Evolutionary conservation across 768 basidiomycete genomes (phyloP), one percentile per base, ranked within the genome.

Genomic region (Antrodiella citrinella): DNA sequence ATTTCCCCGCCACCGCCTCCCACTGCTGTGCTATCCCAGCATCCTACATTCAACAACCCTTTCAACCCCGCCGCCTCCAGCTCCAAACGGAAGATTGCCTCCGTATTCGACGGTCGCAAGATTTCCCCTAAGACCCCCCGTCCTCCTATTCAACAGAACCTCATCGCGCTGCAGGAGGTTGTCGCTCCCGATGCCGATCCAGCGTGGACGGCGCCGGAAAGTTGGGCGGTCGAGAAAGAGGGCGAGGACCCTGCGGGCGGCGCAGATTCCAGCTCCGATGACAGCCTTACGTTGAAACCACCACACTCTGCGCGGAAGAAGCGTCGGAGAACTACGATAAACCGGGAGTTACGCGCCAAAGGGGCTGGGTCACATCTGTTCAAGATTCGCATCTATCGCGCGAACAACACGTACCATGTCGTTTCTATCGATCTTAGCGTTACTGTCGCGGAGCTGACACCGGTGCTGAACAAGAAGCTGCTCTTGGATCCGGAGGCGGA

Each of bases 351-450:
- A 7, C 7, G 15, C 7, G 44, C 13, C 45, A 52, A 9, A 43
- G 26, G 20, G 49, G 44, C 47, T 25, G 15, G 44, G 50, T 26
- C 22, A 30, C 38, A 53, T 46, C 49, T 49, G 48, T 84, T 80
- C 57, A 74, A 71, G 52, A 79, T 95, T 51, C 80, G 91, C 42
- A 83, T 96, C 51, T 87, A 91, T 61, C 77, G 84, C 15, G 76
- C 78, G 44, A 83, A 88, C 58, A 78, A 78, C 43, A 76, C 80
- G 7, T 89, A 82, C 62, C 83, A 87, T 51, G 77, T 87, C 50
- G 76, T 87, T 21, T 70, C 75, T 12, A 80, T 89, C 45, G 73
- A 75, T 1, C 68, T 85, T 44, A 65, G 69, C 15, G 78, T 82
- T 9, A 91, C 84, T 1, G 89, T 90, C 2, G 74, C 74, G 10